Evolutionary conservation across 495 filamentous ascomycete genomes (phyloP), one percentile per base, ranked within the genome.

Genomic region (Poronia punctata): DNA sequence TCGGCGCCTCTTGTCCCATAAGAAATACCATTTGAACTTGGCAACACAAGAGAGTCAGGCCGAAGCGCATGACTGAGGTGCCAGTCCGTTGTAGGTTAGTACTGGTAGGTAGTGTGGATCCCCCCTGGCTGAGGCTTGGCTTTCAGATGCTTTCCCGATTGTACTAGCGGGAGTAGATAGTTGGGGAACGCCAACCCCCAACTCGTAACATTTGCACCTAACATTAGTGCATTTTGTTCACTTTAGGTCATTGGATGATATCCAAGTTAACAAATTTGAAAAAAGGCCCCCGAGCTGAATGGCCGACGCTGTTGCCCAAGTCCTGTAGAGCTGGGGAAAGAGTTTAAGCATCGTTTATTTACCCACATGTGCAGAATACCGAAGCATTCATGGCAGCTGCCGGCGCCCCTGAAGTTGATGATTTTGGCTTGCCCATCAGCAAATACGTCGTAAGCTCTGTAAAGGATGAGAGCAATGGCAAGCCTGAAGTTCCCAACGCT

Each of bases 401-500:
- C 47, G 62, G 57, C 48, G 50, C 38, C 38, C 53, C 53, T 15
- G 66, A 78, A 47, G 38, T 65, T 15, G 75, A 79, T 53, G 74
- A 79, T 30, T 79, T 77, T 52, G 73, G 74, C 17, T 57, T 79
- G 35, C 73, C 70, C 28, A 62, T 76, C 22, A 58, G 50, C 52
- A 70, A 68, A 45, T 61, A 56, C 37, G n/a, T n/a, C n/a, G 45
- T 53, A 35, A 40, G 39, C 44, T 47, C 55, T 3, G 31, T 46
- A 32, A 37, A 24, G 24, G 32, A 51, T 17, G 28, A 48, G 18
- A 18, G 31, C 14, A 34, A 43, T 20, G 31, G 21, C n/a, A 35
- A 39, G 20, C n/a, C 36, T 25, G 41, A 46, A 26, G 25, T 24
- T 17, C 22, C 8, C 35, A 46, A 15, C 38, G 38, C 24, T 52